These are phyloP conservation scores for Scopulariopsis brevicaulis DNA, from an alignment of 2,329 filamentous ascomycete genomes.

Conservation along the genomic window DNA sequence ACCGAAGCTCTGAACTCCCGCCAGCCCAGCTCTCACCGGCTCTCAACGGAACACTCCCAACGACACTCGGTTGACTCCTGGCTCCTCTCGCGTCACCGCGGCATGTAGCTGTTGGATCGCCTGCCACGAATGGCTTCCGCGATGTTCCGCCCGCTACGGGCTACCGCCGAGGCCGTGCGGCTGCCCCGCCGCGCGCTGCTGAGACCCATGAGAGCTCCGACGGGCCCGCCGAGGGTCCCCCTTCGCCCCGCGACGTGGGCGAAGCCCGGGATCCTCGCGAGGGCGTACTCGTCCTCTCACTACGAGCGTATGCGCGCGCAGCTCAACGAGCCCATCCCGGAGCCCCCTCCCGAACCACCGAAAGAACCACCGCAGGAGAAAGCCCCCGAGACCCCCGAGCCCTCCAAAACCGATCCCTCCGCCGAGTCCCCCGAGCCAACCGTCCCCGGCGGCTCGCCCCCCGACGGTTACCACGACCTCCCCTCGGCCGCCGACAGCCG, in stretches of 20 bases:
- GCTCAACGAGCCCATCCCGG: neutral
- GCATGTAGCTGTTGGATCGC: neutral
- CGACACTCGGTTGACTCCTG: neutral
- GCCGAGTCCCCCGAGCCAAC: neutral
- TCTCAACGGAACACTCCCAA: neutral
- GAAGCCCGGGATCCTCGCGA: neutral
- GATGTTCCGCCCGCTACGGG: conserved; percentile 2
- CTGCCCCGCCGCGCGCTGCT: neutral
- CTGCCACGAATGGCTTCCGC: conserved; percentile 1
- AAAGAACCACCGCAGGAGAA: neutral
- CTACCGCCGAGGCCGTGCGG: neutral
- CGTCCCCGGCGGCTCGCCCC: neutral
- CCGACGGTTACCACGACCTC: neutral
- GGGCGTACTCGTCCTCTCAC: neutral
- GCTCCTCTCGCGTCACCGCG: neutral
- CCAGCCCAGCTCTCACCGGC: too few species aligned
- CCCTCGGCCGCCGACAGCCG: conserved; percentile 4
- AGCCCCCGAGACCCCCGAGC: neutral
- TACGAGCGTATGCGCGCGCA: neutral
- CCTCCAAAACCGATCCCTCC: neutral
- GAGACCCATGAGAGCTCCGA: neutral
- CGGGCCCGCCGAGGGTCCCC: neutral
- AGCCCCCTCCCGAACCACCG: neutral
- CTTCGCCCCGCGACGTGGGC: neutral
- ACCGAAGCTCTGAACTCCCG: too few species aligned